Evolutionary conservation across 2,329 filamentous ascomycete genomes (phyloP).

Genomic region (Chrysoporthe austroafricana): DNA sequence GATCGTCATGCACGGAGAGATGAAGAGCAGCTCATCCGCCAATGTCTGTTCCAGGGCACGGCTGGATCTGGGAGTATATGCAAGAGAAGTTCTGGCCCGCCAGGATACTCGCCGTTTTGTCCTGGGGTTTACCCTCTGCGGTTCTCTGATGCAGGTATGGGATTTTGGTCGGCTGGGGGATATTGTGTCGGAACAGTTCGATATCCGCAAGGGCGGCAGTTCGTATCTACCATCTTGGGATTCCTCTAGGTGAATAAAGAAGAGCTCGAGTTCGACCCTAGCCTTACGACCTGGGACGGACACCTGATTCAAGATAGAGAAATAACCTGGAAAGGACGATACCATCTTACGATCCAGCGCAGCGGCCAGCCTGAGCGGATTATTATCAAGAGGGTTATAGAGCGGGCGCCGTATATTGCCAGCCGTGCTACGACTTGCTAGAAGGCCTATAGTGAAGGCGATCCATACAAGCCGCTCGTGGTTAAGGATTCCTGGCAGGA

Average conservation of each 20-base stretch:
- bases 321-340: no score
- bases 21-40: no score
- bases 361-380: conserved; percentile 30
- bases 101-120: no score
- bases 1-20: no score
- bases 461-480: conserved; percentile 40
- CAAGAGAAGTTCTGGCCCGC: no score
- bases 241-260: conserved; percentile 47
- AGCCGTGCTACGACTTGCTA: conserved; percentile 49
- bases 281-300: conserved; percentile 39
- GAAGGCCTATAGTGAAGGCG: conserved; percentile 45
- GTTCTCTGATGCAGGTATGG: no score
- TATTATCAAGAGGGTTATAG: conserved; percentile 43
- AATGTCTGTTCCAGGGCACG: no score
- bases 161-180: no score
- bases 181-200: no score
- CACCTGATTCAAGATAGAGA: conserved; percentile 26
- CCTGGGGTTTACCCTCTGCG: no score
- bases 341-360: conserved; percentile 40
- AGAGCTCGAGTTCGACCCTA: conserved; percentile 49
- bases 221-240: conserved; percentile 46
- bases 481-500: conserved; percentile 37
- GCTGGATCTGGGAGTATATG: no score
- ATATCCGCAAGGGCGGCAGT: no score
- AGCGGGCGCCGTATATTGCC: conserved; percentile 39